Evolutionary conservation across 2,329 filamentous ascomycete genomes (phyloP), one percentile per base, ranked within the genome.

Genomic region (Fusarium succisae): DNA sequence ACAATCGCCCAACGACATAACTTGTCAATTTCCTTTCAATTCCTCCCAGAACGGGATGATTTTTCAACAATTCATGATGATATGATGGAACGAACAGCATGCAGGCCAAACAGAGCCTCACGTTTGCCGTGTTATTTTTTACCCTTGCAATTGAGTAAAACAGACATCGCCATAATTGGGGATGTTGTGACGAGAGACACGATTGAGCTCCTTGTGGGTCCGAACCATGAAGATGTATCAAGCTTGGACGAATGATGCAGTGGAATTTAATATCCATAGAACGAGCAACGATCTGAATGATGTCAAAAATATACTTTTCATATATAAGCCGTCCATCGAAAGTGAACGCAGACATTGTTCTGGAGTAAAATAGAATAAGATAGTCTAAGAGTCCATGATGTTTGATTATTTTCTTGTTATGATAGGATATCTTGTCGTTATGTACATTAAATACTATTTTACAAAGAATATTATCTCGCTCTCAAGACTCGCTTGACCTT

Each of bases 71-170:
- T 63, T 79, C 69, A 79, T 76, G 77, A 78, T 70, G 77, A 79
- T 77, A 79, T 67, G 77, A 79, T 73, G 77, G 73, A 79, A 79
- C 60, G 77, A 79, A 75, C 67, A 76, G 72, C 69, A 58, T 69
- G 58, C 44, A 58, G 75, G 77, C 74, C 63, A 76, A 76, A 78
- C 77, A 79, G 77, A 61, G 77, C 77, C 76, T 63, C 57, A 59
- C 39, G 41, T 63, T 69, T 73, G 63, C 69, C 67, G 69, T 78
- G 77, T 74, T 76, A 74, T 63, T 66, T 65, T 60, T 66, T 72
- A 58, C 59, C 63, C 61, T 76, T 72, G 70, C 61, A 65, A 62
- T 28, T 58, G 55, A 61, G 60, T 41, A 65, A 54, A 45, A 58
- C 37, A 62, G 50, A 68, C 43, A 37, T 63, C 18, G 51, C 59